Base-by-base conservation (phyloP, 106 monocot genomes). In the Dendrobium officinale region DNA sequence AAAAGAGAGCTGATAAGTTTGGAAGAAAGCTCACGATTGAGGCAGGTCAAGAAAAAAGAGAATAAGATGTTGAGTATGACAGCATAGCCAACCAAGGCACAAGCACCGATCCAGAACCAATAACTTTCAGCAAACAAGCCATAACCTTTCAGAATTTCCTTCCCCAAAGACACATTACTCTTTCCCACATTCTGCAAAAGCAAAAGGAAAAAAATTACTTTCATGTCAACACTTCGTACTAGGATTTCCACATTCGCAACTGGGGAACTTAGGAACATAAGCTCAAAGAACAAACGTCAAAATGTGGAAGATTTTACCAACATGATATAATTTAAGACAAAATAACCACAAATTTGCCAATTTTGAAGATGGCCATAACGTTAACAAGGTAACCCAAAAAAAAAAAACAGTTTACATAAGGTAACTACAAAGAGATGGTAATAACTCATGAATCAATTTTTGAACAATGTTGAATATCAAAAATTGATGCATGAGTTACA, bases 51-150 rank as follows among this genome's bases (percentile, higher is more conserved):
- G 85, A 89, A 95, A 47, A 95, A 72, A 37, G 92, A 95, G 67
- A 95, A 93, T 42, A 99, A 87, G 76, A 90, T 70, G 80, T 99
- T 99, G 80, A 99, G 87, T 70, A 99, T 15, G 74, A 99, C 76
- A 26, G 90, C 85, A 76, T 99, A 99, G 59, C 93, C 95, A 83
- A 93, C 91, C 74, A 99, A 86, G 37, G 91, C 99, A 85, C 89
- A 82, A 59, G 91, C 78, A 77, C 99, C 95, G 83, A 99, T 95
- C 99, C 99, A 99, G 55, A 84, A 95, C 99, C 95, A 99, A 75
- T 89, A 91, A 75, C 84, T 86, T 79, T 93, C 87, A 42, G 88
- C 79, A 77, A 88, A 91, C 73, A 95, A 81, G 19, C 91, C 91
- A 83, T 83, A 88, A 54, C 67, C 88, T 85, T 86, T 95, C 75